Evolutionary conservation across 108 stramenopile genomes (phyloP).

Genomic region (Cyclotella cryptica): DNA sequence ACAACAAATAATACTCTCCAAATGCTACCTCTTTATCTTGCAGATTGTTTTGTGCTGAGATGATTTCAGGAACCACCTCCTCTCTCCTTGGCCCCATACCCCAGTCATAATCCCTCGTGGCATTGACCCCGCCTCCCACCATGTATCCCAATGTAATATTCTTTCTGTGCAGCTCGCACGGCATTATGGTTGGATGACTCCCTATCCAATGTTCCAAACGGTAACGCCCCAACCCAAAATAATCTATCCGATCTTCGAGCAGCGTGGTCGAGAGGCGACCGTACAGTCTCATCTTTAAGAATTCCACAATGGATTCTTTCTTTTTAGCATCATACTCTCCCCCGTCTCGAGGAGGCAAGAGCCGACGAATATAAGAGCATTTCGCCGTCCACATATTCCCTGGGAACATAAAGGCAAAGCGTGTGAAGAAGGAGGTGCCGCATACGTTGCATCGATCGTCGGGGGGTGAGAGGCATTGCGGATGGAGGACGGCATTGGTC

Average conservation of each 20-base stretch:
- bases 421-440: constrained; percentile 52
- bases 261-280: constrained; percentile 39
- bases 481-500: constrained; percentile 48
- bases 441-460: constrained; percentile 56
- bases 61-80: constrained; percentile 29
- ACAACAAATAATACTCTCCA: constrained; percentile 54
- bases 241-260: constrained; percentile 51
- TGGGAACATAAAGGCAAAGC: constrained; percentile 59
- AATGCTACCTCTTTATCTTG: constrained; percentile 44
- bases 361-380: constrained; percentile 54
- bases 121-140: constrained; percentile 25
- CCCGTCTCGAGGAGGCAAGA: constrained; percentile 54
- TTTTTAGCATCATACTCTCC: constrained; percentile 43
- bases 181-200: constrained; percentile 57
- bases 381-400: constrained; percentile 62
- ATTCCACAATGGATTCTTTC: constrained; percentile 38
- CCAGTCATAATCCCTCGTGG: constrained; percentile 41
- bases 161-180: constrained; percentile 52
- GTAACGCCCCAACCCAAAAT: constrained; percentile 58
- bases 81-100: constrained; percentile 51
- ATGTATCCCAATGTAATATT: constrained; percentile 48
- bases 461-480: constrained; percentile 45
- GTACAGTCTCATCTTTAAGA: constrained; percentile 48
- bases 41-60: constrained; percentile 12
- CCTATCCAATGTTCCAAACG: constrained; percentile 64